Evolutionary conservation across 345 rosid species (phyloP).

Genomic region (Xanthoceras sorbifolium): DNA sequence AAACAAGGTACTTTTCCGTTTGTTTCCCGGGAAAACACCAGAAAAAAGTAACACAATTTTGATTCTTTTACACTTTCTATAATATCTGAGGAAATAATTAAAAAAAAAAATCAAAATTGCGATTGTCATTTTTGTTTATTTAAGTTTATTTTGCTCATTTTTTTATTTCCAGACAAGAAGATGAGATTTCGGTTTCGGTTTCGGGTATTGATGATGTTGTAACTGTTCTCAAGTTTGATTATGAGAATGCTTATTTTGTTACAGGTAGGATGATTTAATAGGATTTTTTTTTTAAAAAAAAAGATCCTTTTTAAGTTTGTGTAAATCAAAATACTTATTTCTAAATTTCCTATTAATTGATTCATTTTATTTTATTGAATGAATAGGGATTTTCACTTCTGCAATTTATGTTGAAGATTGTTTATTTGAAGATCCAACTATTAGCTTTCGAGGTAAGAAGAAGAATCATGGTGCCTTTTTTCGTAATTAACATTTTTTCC

Average conservation of each 20-base stretch:
- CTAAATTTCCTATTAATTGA: not conserved
- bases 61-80: not conserved
- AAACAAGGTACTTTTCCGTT: constrained; percentile 38
- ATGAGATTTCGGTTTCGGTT: constrained; percentile 41
- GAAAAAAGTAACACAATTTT: not conserved
- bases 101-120: not conserved
- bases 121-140: no score
- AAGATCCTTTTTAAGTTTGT: not conserved
- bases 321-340: not conserved
- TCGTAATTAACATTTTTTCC: not conserved
- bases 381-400: constrained; percentile 67
- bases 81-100: not conserved
- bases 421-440: constrained; percentile 89
- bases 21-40: constrained; percentile 10
- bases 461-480: not conserved
- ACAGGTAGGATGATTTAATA: constrained; percentile 48
- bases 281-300: no score
- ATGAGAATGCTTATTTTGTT: constrained; percentile 79
- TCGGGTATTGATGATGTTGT: constrained; percentile 58
- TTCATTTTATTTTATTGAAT: constrained; percentile 8
- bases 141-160: not conserved
- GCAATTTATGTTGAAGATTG: constrained; percentile 69
- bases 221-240: constrained; percentile 58
- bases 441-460: constrained; percentile 70
- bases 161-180: constrained; percentile 20